Evolutionary conservation across 1,284 basidiomycete species (phyloP).

Genomic region (Trichosporon sp.): DNA sequence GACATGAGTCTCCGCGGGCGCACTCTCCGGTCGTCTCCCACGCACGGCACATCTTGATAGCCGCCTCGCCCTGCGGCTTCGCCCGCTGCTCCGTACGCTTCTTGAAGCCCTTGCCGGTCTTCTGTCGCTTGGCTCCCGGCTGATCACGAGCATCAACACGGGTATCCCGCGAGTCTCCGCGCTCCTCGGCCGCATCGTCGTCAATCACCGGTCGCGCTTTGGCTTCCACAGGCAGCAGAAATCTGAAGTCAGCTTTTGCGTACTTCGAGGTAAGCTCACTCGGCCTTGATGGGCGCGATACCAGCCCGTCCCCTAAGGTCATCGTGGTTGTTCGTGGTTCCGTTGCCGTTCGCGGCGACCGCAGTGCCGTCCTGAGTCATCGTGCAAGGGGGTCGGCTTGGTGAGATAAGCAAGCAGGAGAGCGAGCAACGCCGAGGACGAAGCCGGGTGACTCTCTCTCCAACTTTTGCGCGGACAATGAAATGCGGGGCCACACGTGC

Average conservation of each 20-base stretch:
- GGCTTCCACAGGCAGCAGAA: constrained; percentile 42
- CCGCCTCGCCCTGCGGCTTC: constrained; percentile 54
- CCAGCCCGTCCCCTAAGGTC: constrained; percentile 43
- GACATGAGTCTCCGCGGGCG: constrained; percentile 51
- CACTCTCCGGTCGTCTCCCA: constrained; percentile 38
- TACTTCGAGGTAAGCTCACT: constrained; percentile 52
- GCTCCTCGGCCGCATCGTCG: constrained; percentile 66
- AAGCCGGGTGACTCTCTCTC: background rate
- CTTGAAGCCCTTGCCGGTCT: constrained; percentile 56
- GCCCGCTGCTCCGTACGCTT: constrained; percentile 70
- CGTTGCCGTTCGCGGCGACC: background rate
- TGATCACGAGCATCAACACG: constrained; percentile 20
- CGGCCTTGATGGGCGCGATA: constrained; percentile 66
- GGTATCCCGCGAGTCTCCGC: constrained; percentile 13
- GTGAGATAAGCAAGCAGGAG: background rate
- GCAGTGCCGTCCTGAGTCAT: background rate
- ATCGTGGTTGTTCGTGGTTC: background rate
- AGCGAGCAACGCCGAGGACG: background rate
- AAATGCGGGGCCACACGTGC: constrained; percentile 7
- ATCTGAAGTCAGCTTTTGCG: constrained; percentile 46
- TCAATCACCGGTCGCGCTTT: constrained; percentile 15
- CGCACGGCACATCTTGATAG: constrained; percentile 33
- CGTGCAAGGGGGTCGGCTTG: background rate
- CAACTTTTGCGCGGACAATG: constrained; percentile 5
- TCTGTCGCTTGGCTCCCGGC: constrained; percentile 42